These are phyloP conservation scores for Neonothopanus nambi DNA, from an alignment of 1,284 basidiomycete genomes.

Conservation along the genomic window DNA sequence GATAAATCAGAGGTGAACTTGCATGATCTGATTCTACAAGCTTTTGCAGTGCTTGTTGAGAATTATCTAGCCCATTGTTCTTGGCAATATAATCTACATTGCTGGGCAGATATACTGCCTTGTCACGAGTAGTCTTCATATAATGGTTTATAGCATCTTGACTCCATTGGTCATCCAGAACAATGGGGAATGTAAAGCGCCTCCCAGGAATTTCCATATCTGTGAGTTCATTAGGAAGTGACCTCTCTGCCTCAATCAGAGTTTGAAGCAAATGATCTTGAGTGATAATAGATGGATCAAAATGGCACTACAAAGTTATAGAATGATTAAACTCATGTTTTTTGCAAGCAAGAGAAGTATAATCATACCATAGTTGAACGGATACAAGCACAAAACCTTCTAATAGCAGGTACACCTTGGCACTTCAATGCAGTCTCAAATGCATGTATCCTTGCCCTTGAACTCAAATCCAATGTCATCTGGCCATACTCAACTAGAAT, in stretches of 20 bases:
- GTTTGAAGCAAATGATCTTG: conserved; percentile 41
- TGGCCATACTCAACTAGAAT: conserved; percentile 61
- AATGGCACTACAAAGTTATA: conserved; percentile 43
- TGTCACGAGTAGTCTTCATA: conserved; percentile 52
- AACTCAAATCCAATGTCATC: conserved; percentile 48
- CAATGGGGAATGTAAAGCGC: conserved; percentile 60
- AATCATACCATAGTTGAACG: conserved; percentile 54
- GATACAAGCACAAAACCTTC: conserved; percentile 54
- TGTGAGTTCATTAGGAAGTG: conserved; percentile 40
- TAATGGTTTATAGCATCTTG: conserved; percentile 57
- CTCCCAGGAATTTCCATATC: conserved; percentile 52
- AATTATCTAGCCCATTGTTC: conserved; percentile 57
- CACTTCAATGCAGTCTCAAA: conserved; percentile 45
- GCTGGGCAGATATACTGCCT: conserved; percentile 67
- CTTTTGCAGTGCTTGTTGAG: conserved; percentile 43
- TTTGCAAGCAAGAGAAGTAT: not conserved
- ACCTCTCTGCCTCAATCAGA: conserved; percentile 37
- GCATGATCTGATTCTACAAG: conserved; percentile 53
- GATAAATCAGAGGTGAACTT: conserved; percentile 16
- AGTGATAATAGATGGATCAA: conserved; percentile 41
- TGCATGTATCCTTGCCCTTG: conserved; percentile 57
- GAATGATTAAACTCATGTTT: too few species aligned
- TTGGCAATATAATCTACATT: conserved; percentile 68
- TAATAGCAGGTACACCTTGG: conserved; percentile 36
- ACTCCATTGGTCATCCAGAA: conserved; percentile 62